Conservation (phyloP, 139 green algal genomes). For the Ulvella scutata region DNA sequence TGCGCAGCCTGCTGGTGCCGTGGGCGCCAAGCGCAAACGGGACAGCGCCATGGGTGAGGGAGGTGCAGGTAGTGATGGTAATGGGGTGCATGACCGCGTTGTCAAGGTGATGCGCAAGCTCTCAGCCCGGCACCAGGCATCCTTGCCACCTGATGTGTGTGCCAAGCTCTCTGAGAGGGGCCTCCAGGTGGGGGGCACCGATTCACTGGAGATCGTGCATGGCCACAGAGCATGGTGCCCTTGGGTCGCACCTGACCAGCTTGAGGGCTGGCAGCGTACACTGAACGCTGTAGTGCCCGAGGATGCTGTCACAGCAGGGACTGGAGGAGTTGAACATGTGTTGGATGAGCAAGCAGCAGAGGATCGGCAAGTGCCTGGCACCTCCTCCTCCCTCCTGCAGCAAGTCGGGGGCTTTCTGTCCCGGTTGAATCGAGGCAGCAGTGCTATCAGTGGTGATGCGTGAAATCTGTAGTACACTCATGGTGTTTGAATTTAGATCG, state of each 20-base stretch:
- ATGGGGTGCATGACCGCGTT: background rate
- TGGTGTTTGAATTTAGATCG: too few relatives aligned
- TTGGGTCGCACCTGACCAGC: background rate
- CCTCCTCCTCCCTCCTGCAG: too few relatives aligned
- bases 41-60: too few relatives aligned
- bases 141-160: background rate
- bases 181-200: background rate
- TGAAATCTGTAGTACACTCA: too few relatives aligned
- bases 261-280: background rate
- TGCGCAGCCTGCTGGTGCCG: background rate
- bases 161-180: background rate
- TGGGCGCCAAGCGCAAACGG: background rate
- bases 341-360: too few relatives aligned
- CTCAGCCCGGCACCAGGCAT: background rate
- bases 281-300: background rate
- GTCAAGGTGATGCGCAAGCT: background rate
- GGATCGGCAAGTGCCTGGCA: too few relatives aligned
- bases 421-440: too few relatives aligned
- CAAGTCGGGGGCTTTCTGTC: too few relatives aligned
- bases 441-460: too few relatives aligned
- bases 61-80: background rate
- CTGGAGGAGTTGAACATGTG: too few relatives aligned
- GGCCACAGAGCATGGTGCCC: background rate
- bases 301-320: background rate
- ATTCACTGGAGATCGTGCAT: background rate